These are phyloP conservation scores for Mucor circinelloides DNA, from an alignment of 371 early-diverging fungal species.

Conservation along the genomic window DNA sequence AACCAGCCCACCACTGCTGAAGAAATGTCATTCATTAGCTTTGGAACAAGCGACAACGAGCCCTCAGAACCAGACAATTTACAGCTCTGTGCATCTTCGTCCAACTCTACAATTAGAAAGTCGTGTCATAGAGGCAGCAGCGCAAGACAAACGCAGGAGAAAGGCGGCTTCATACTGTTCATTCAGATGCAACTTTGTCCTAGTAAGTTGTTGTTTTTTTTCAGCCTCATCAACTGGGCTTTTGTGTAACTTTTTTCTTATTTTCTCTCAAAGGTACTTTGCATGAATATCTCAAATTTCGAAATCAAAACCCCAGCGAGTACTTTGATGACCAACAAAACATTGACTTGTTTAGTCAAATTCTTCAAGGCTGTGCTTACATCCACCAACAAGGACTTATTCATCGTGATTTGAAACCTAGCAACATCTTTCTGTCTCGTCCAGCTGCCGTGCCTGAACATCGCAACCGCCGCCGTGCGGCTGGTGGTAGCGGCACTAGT, in stretches of 20 bases:
- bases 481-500: not conserved
- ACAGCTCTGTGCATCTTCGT: not conserved
- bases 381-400: slow-evolving; percentile 76
- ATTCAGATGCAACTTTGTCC: slow-evolving; percentile 89
- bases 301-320: slow-evolving; percentile 33
- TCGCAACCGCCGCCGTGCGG: not conserved
- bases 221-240: not conserved
- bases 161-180: slow-evolving; percentile 60
- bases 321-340: slow-evolving; percentile 43
- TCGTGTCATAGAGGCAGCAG: not conserved
- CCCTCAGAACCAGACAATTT: not conserved
- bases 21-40: not conserved
- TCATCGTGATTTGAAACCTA: slow-evolving; percentile 84
- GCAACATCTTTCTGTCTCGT: slow-evolving; percentile 66
- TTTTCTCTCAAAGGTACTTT: slow-evolving; percentile 34
- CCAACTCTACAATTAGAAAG: not conserved
- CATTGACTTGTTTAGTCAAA: slow-evolving; percentile 53
- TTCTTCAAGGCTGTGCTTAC: slow-evolving; percentile 70
- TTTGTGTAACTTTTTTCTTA: not conserved
- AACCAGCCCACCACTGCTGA: not conserved
- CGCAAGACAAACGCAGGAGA: slow-evolving; percentile 4
- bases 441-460: not conserved
- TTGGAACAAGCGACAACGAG: slow-evolving; percentile 1
- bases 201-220: slow-evolving; percentile 31
- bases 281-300: slow-evolving; percentile 43